Conservation (phyloP, 805 yeast species). For the Zygosaccharomyces pseudorouxii region DNA sequence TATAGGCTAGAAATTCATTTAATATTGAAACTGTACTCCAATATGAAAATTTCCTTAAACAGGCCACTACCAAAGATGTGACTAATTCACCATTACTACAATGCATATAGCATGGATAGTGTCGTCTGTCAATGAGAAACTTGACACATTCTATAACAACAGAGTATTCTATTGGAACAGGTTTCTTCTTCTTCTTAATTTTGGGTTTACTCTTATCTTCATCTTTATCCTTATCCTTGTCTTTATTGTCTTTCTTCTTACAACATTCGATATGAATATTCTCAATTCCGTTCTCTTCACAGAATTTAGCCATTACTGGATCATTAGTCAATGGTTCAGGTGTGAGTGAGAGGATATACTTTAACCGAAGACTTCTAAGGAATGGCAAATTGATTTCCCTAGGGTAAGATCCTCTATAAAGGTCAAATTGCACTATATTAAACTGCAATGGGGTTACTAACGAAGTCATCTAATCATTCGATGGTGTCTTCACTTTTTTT, state of each 20-base stretch:
- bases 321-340: constrained; percentile 70
- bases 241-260: constrained; percentile 36
- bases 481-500: background rate
- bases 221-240: constrained; percentile 27
- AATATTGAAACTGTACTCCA: constrained; percentile 89
- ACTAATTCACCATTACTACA: constrained; percentile 89
- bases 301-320: constrained; percentile 47
- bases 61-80: constrained; percentile 78
- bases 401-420: constrained; percentile 87
- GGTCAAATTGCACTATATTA: constrained; percentile 59
- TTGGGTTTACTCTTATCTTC: constrained; percentile 22
- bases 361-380: constrained; percentile 57
- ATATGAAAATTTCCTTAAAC: constrained; percentile 72
- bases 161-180: constrained; percentile 70
- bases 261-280: constrained; percentile 65
- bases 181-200: constrained; percentile 77
- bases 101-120: constrained; percentile 75
- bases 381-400: constrained; percentile 67
- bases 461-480: constrained; percentile 10
- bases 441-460: constrained; percentile 75
- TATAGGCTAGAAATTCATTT: constrained; percentile 74
- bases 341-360: constrained; percentile 71
- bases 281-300: constrained; percentile 48
- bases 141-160: constrained; percentile 58
- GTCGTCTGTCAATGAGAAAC: constrained; percentile 51